Evolutionary conservation across 1,284 basidiomycete species (phyloP).

Genomic region (Cutaneotrichosporon sp.): DNA sequence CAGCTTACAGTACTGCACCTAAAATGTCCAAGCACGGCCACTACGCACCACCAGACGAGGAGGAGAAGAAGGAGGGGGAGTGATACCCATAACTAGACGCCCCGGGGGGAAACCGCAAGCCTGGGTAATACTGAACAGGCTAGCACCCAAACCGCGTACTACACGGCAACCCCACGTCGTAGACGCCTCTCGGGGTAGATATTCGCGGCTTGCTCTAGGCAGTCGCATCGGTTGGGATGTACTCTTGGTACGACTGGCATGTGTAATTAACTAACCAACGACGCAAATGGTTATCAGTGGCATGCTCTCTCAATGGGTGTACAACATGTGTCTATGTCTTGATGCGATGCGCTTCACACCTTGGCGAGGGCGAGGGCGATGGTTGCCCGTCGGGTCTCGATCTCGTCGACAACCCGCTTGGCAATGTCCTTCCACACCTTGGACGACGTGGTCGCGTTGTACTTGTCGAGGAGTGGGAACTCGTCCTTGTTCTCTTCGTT

Average conservation of each 20-base stretch:
- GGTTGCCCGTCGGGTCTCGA: constrained; percentile 25
- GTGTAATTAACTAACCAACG: background rate
- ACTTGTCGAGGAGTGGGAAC: constrained; percentile 52
- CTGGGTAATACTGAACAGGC: constrained; percentile 4
- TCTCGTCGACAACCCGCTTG: constrained; percentile 32
- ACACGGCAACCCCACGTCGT: constrained; percentile 14
- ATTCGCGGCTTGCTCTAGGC: constrained; percentile 1
- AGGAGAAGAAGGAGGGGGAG: constrained; percentile 3
- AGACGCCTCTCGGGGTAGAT: constrained; percentile 13
- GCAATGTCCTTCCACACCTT: constrained; percentile 52
- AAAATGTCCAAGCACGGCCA: background rate
- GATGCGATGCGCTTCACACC: background rate
- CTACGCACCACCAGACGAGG: background rate
- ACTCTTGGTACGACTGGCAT: constrained; percentile 5
- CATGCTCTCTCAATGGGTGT: background rate
- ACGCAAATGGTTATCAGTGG: background rate
- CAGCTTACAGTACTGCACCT: background rate
- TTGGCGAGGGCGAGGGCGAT: constrained; percentile 13
- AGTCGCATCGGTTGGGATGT: constrained; percentile 13
- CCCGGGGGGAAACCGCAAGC: constrained; percentile 9
- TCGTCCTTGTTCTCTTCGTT: background rate
- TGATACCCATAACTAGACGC: constrained; percentile 13
- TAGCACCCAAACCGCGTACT: constrained; percentile 12
- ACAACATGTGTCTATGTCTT: constrained; percentile 1
- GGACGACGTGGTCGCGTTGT: constrained; percentile 50